Base-by-base conservation (phyloP, 164 flowering plant species). In the Amborella trichopoda region DNA sequence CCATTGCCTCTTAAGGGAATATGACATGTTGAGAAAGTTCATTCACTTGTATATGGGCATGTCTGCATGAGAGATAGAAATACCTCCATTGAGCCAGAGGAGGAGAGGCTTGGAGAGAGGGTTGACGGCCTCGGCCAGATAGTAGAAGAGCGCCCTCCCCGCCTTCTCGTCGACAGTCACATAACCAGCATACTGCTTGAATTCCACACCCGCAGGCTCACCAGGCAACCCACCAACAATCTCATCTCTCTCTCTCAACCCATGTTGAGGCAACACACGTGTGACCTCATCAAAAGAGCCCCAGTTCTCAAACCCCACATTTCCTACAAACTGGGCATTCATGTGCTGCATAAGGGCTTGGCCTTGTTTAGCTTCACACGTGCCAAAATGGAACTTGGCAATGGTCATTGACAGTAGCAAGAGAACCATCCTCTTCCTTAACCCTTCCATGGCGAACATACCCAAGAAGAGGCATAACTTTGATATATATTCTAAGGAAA, bases 1-100 rank as follows among this genome's bases (percentile, higher is more conserved):
- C n/a, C n/a, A n/a, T n/a, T n/a, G n/a, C n/a, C n/a, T n/a, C n/a
- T n/a, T n/a, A n/a, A n/a, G n/a, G n/a, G n/a, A n/a, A n/a, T n/a
- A n/a, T 5, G 5, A 33, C 10, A 3, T n/a, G 44, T 17, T 10
- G 27, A 44, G 21, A 27, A 49, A 27, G 34, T 14, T 38, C 4
- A n/a, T 32, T n/a, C 11, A 32, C 36, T 11, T 32, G 36, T 32
- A n/a, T n/a, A n/a, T 30, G 34, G 8, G 34, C 34, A 30, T 32
- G 36, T 32, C 13, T 32, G 36, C n/a, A n/a, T n/a, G 36, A 9
- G 24, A 32, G 19, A 41, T 28, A 33, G 22, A 56, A 40, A 0
- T 44, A 90, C 96, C 98, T 80, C 98, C 98, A 74, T 91, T 86
- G 68, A 91, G 80, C 98, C 96, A 91, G 36, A 91, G 83, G 50